Evolutionary conservation across 495 filamentous ascomycete species (phyloP).

Genomic region (Saxispiralis lemnorum): DNA sequence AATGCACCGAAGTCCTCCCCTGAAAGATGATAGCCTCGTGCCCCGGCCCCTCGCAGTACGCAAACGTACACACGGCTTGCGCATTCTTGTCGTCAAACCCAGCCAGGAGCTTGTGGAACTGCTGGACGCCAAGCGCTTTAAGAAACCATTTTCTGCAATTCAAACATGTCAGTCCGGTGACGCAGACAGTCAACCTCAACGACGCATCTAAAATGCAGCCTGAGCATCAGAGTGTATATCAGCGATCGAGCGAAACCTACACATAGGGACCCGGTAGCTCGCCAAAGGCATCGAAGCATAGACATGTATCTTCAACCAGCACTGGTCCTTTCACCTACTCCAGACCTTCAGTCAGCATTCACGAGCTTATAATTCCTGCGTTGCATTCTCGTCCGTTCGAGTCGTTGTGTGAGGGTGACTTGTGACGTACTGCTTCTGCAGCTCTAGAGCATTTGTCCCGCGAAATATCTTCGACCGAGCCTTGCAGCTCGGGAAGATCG

Average conservation of each 20-base stretch:
- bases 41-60: constrained; percentile 69
- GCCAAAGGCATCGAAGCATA: constrained; percentile 78
- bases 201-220: not conserved
- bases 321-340: constrained; percentile 64
- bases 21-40: constrained; percentile 80
- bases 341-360: not conserved
- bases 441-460: constrained; percentile 71
- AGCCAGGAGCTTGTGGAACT: constrained; percentile 79
- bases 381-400: not conserved
- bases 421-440: constrained; percentile 39
- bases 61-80: constrained; percentile 91
- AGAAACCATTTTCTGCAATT: constrained; percentile 75
- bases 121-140: constrained; percentile 56
- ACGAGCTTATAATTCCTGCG: not conserved
- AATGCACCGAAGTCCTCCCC: constrained; percentile 41
- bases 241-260: constrained; percentile 31
- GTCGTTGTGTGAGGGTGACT: no score
- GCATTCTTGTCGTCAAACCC: constrained; percentile 79
- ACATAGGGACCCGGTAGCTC: constrained; percentile 95
- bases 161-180: not conserved
- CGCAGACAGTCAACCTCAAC: no score
- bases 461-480: constrained; percentile 78
- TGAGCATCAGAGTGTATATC: not conserved
- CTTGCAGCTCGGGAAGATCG: constrained; percentile 80
- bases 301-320: constrained; percentile 84